Conservation (phyloP, 495 filamentous ascomycete species). For the Penicillium ucsense region DNA sequence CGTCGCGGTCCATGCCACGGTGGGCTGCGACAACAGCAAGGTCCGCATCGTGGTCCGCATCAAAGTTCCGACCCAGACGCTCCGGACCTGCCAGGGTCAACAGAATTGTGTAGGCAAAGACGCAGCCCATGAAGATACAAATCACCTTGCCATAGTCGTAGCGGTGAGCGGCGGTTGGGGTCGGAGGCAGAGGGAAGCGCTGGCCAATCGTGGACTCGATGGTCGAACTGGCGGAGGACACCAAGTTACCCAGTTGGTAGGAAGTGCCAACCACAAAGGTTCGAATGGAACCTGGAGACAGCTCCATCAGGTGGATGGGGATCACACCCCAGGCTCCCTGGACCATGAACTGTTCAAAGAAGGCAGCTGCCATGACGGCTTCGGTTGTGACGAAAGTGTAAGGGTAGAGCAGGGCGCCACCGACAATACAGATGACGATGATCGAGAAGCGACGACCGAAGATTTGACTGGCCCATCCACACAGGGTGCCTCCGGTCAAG, state of each 20-base stretch:
- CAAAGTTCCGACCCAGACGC: slow-evolving; percentile 54
- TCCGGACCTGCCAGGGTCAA: slow-evolving; percentile 73
- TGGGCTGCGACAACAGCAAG: slow-evolving; percentile 36
- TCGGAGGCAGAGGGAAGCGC: slow-evolving; percentile 62
- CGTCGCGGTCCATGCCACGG: slow-evolving; percentile 2
- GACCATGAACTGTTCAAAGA: slow-evolving; percentile 86
- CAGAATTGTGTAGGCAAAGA: slow-evolving; percentile 74
- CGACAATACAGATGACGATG: slow-evolving; percentile 64
- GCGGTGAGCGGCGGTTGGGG: slow-evolving; percentile 32
- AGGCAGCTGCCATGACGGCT: slow-evolving; percentile 68
- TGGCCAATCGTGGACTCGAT: slow-evolving; percentile 79
- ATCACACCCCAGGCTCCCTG: slow-evolving; percentile 82
- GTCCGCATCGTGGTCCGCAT: slow-evolving; percentile 57
- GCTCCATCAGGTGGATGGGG: slow-evolving; percentile 80
- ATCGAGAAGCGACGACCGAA: slow-evolving; percentile 77
- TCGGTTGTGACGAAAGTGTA: slow-evolving; percentile 60
- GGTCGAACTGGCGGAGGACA: slow-evolving; percentile 67
- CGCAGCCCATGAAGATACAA: slow-evolving; percentile 87
- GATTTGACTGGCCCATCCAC: slow-evolving; percentile 72
- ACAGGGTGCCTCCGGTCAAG: slow-evolving; percentile 62
- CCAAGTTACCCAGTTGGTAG: slow-evolving; percentile 82
- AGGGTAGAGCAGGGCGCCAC: slow-evolving; percentile 71
- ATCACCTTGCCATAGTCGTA: slow-evolving; percentile 88
- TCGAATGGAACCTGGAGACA: slow-evolving; percentile 70
- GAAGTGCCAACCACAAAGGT: slow-evolving; percentile 76